Evolutionary conservation across 257 asterid genomes (phyloP).

Genomic region (Buddleja alternifolia): DNA sequence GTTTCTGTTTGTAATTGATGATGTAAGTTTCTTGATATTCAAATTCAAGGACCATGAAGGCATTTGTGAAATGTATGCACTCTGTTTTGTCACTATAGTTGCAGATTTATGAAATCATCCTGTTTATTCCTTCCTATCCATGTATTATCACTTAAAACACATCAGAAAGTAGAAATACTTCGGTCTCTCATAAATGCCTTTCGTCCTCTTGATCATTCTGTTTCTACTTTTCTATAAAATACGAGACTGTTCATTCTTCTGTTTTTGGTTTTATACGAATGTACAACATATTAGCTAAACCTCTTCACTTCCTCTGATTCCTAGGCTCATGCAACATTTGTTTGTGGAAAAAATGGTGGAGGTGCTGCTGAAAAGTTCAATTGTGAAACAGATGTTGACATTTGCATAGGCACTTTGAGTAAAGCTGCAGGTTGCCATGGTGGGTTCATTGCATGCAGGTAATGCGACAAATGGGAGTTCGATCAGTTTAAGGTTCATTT

Average conservation of each 20-base stretch:
- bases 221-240: background rate
- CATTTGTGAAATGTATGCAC: background rate
- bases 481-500: background rate
- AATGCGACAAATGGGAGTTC: background rate
- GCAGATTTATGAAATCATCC: too few relatives aligned
- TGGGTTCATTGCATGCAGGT: constrained; percentile 99
- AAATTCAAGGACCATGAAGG: constrained; percentile 4
- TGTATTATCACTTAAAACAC: constrained; percentile 9
- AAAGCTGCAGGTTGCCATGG: constrained; percentile 99
- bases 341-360: constrained; percentile 89
- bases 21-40: constrained; percentile 58
- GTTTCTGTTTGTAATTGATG: constrained; percentile 92
- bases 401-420: constrained; percentile 91
- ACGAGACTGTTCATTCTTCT: background rate
- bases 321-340: constrained; percentile 97
- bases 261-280: background rate
- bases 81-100: constrained; percentile 9
- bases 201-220: background rate
- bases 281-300: constrained; percentile 11
- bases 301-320: constrained; percentile 19
- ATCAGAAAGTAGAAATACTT: background rate
- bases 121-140: background rate
- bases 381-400: constrained; percentile 82
- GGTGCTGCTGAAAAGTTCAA: constrained; percentile 89
- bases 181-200: constrained; percentile 13